Conservation (phyloP, 495 filamentous ascomycete genomes). For the Hyaloscypha hepaticicola region DNA sequence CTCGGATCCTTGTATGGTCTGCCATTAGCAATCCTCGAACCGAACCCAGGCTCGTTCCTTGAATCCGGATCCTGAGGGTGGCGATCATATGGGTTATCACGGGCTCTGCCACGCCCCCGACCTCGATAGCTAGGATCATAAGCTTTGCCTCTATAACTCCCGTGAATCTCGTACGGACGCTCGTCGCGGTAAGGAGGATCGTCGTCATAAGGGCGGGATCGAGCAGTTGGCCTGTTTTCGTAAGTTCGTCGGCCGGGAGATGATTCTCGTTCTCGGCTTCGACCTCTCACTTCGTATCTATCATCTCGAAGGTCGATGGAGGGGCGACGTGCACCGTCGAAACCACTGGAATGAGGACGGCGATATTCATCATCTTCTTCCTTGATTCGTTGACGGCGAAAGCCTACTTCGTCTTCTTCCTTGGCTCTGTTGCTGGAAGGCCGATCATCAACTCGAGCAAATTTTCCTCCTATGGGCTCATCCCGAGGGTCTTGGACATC, state of each 20-base stretch:
- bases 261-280: slow-evolving; percentile 23
- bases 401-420: slow-evolving; percentile 15
- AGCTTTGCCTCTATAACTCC: slow-evolving; percentile 19
- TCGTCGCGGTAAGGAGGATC: slow-evolving; percentile 20
- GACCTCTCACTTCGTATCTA: slow-evolving; percentile 19
- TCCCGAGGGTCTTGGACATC: slow-evolving; percentile 18
- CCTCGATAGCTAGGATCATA: slow-evolving; percentile 28
- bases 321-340: slow-evolving; percentile 4
- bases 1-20: slow-evolving; percentile 24
- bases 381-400: background rate
- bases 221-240: slow-evolving; percentile 20
- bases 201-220: slow-evolving; percentile 19
- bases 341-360: slow-evolving; percentile 18
- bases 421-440: background rate
- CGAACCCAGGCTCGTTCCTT: slow-evolving; percentile 15
- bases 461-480: slow-evolving; percentile 8
- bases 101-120: slow-evolving; percentile 20
- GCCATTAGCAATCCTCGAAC: slow-evolving; percentile 12
- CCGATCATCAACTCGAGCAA: slow-evolving; percentile 18
- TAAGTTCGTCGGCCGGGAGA: slow-evolving; percentile 22
- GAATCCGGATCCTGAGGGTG: slow-evolving; percentile 14
- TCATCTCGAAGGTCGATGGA: slow-evolving; percentile 21
- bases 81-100: slow-evolving; percentile 9
- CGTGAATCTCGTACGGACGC: slow-evolving; percentile 20
- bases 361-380: slow-evolving; percentile 6